Evolutionary conservation across 305 asterid species (phyloP).

Genomic region (Nicotiana rustica): DNA sequence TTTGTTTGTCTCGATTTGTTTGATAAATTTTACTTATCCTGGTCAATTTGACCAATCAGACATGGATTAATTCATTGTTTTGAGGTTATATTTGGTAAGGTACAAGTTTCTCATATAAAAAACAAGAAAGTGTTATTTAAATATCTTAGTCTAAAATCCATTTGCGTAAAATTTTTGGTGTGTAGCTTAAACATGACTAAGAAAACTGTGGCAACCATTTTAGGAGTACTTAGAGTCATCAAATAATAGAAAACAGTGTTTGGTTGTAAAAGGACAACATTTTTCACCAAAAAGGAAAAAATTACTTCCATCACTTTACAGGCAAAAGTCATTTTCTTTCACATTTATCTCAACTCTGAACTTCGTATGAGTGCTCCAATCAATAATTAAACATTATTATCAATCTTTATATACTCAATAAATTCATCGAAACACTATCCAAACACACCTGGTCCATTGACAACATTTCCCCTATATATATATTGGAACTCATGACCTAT

Average conservation of each 20-base stretch:
- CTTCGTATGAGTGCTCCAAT: background rate
- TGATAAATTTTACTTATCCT: background rate
- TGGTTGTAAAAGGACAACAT: background rate
- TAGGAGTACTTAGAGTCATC: background rate
- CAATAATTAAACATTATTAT: background rate
- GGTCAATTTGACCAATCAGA: background rate
- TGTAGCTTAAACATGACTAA: background rate
- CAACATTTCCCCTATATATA: background rate
- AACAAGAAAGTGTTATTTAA: background rate
- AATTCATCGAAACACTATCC: background rate
- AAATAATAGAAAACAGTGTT: background rate
- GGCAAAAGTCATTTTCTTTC: background rate
- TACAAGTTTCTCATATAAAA: background rate
- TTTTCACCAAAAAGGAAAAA: too few species aligned
- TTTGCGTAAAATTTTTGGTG: background rate
- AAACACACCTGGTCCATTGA: background rate
- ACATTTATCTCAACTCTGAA: background rate
- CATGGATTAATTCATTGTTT: background rate
- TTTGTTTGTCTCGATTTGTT: background rate
- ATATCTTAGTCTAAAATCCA: background rate
- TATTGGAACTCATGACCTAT: too few species aligned
- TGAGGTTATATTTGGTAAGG: background rate
- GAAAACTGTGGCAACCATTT: background rate
- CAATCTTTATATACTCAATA: background rate
- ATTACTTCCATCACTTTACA: too few species aligned